Evolutionary conservation across 768 basidiomycete genomes (phyloP).

Genomic region (Cytidiella melzeri): DNA sequence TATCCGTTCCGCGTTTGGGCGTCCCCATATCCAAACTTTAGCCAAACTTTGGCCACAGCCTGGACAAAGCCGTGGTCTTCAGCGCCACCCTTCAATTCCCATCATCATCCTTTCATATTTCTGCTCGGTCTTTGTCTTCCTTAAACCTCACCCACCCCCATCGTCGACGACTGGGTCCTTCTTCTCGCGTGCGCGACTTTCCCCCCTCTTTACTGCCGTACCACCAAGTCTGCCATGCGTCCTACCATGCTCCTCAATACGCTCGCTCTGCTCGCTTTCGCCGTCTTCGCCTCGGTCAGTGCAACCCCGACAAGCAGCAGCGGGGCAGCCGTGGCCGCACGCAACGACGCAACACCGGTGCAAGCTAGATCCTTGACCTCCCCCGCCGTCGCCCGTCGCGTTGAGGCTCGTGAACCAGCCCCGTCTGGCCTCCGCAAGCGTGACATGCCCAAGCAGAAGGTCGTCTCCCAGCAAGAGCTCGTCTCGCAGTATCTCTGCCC

Average conservation of each 20-base stretch:
- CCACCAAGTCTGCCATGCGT: conserved; percentile 10
- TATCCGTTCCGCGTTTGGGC: too few relatives aligned
- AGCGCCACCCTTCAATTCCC: too few relatives aligned
- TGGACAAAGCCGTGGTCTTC: too few relatives aligned
- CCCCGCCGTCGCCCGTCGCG: conserved; percentile 1
- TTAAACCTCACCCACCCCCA: too few relatives aligned
- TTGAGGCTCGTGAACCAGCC: conserved; percentile 5
- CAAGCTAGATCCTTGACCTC: conserved; percentile 2
- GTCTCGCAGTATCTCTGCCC: conserved; percentile 19
- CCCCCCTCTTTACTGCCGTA: background rate
- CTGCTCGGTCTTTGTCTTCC: too few relatives aligned
- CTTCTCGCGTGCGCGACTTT: too few relatives aligned
- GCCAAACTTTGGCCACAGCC: too few relatives aligned
- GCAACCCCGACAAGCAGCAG: conserved; percentile 8
- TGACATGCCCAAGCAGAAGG: conserved; percentile 12
- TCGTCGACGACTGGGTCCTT: too few relatives aligned
- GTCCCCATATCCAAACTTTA: too few relatives aligned
- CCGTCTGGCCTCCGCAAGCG: conserved; percentile 12
- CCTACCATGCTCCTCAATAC: conserved; percentile 8
- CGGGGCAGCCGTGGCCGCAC: conserved; percentile 2
- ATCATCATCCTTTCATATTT: too few relatives aligned
- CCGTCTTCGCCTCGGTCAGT: conserved; percentile 3
- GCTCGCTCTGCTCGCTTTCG: conserved; percentile 7
- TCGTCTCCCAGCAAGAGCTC: conserved; percentile 12
- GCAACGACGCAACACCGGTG: conserved; percentile 1